A percentile compares a stretch with the other conserved stretches of the same genome.
Conservation (phyloP, 2,329 filamentous ascomycete species). For the Colletotrichum sp. region DNA sequence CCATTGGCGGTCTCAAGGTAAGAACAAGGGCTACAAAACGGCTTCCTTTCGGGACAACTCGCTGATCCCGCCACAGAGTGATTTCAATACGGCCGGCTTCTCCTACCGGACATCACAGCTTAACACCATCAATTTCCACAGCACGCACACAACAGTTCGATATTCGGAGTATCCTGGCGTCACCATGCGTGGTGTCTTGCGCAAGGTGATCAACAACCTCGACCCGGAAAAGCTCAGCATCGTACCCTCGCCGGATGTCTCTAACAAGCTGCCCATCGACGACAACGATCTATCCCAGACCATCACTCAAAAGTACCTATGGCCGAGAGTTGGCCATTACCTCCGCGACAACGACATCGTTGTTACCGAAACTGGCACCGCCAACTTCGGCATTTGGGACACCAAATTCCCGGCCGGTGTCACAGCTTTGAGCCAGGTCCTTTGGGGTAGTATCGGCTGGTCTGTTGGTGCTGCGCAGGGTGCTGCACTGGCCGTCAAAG, state of each 20-base stretch:
- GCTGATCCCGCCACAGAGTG: conserved; percentile 52
- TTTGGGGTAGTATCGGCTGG: conserved; percentile 73
- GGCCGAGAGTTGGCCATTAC: conserved; percentile 78
- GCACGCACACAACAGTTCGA: conserved; percentile 72
- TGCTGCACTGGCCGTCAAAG: conserved; percentile 77
- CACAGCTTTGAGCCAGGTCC: conserved; percentile 80
- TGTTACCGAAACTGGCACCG: conserved; percentile 86
- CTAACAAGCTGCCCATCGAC: conserved; percentile 50
- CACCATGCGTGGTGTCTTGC: conserved; percentile 78
- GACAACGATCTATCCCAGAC: conserved; percentile 41
- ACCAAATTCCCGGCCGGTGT: conserved; percentile 80
- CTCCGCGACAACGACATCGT: conserved; percentile 76
- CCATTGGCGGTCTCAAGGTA: conserved; percentile 67
- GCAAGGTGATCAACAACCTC: conserved; percentile 68
- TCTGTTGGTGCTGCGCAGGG: conserved; percentile 63
- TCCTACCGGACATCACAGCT: conserved; percentile 79
- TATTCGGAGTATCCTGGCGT: conserved; percentile 82
- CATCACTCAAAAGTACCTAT: conserved; percentile 78
- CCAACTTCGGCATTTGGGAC: conserved; percentile 89
- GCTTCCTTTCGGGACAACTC: neutral
- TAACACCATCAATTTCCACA: conserved; percentile 83
- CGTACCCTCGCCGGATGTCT: conserved; percentile 56
- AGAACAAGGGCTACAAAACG: neutral
- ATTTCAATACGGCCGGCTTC: conserved; percentile 86
- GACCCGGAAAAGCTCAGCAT: conserved; percentile 63